Conservation (phyloP, 2,329 filamentous ascomycete species). For the Pseudodiploospora longispora region DNA sequence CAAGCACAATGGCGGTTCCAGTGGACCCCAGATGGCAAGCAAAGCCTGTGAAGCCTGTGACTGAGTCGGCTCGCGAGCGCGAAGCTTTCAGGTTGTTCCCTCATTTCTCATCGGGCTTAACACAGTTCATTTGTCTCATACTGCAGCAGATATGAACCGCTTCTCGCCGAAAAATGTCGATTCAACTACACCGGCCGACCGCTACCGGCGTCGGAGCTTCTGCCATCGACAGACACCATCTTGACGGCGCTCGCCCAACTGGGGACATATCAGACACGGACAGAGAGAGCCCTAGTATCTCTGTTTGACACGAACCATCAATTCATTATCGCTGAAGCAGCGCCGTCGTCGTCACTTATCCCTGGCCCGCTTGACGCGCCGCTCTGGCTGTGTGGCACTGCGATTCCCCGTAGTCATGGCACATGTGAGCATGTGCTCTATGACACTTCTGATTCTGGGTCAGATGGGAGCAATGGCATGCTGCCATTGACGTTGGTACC, state of each 20-base stretch:
- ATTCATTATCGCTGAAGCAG: conserved; percentile 44
- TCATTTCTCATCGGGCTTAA: neutral
- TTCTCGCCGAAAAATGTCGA: conserved; percentile 7
- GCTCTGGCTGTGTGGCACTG: conserved; percentile 23
- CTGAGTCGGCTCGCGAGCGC: conserved; percentile 20
- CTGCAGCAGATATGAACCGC: conserved; percentile 9
- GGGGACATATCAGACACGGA: conserved; percentile 34
- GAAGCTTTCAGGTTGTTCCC: conserved; percentile 21
- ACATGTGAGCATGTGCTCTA: conserved; percentile 21
- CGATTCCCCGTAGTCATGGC: conserved; percentile 21
- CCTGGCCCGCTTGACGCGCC: conserved; percentile 9
- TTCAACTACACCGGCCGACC: conserved; percentile 16
- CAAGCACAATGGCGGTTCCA: neutral
- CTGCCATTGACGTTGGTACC: conserved; percentile 24
- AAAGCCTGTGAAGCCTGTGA: conserved; percentile 4
- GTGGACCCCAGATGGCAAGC: conserved; percentile 6
- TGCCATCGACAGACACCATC: conserved; percentile 25
- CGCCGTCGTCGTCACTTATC: conserved; percentile 29
- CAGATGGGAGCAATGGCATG: no score
- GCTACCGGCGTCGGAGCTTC: conserved; percentile 16
- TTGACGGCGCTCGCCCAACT: conserved; percentile 45
- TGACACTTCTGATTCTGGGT: neutral
- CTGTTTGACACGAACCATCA: conserved; percentile 41
- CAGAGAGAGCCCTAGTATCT: conserved; percentile 37
- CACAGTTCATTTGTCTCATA: neutral